A percentile compares a stretch with the other conserved stretches of the same genome.
phyloP scores from a whole-genome alignment of 2,329 filamentous ascomycete species.

The Nemania sp. region DNA sequence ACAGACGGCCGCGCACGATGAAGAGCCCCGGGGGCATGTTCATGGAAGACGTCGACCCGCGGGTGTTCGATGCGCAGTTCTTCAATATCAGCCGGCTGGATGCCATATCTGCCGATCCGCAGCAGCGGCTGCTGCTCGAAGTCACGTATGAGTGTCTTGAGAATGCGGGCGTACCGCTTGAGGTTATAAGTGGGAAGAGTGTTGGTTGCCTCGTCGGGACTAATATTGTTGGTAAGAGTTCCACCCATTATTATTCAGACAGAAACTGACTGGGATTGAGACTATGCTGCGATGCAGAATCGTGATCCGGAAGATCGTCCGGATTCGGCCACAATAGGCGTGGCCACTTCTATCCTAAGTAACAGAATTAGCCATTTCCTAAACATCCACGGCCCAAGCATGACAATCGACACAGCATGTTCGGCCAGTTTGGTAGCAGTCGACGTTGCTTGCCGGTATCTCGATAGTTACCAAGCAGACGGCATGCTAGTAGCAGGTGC shows the following conservation, averaged over 20 bases:
- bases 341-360: conserved; percentile 32
- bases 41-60: conserved; percentile 41
- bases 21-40: conserved; percentile 35
- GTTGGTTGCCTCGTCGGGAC: conserved; percentile 20
- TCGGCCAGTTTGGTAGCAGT: conserved; percentile 38
- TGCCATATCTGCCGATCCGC: conserved; percentile 27
- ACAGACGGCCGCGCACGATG: conserved; percentile 12
- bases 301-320: conserved; percentile 25
- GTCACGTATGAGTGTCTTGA: conserved; percentile 26
- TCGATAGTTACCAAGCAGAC: conserved; percentile 23
- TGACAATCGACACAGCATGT: conserved; percentile 42
- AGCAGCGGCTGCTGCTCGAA: conserved; percentile 23
- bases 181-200: conserved; percentile 3
- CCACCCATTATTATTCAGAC: neutral
- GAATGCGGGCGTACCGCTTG: conserved; percentile 21
- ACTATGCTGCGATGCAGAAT: conserved; percentile 9
- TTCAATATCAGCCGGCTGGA: conserved; percentile 29
- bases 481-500: conserved; percentile 20
- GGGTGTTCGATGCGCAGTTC: conserved; percentile 42
- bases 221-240: conserved; percentile 8
- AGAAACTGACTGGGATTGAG: neutral
- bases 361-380: conserved; percentile 42
- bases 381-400: conserved; percentile 39
- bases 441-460: conserved; percentile 28
- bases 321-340: conserved; percentile 32